Percentiles rank a stretch among this genome's conserved stretches.
Evolutionary conservation across 192 early-diverging fungal genomes (phyloP).

Genomic region (Martensiomyces pterosporus): DNA sequence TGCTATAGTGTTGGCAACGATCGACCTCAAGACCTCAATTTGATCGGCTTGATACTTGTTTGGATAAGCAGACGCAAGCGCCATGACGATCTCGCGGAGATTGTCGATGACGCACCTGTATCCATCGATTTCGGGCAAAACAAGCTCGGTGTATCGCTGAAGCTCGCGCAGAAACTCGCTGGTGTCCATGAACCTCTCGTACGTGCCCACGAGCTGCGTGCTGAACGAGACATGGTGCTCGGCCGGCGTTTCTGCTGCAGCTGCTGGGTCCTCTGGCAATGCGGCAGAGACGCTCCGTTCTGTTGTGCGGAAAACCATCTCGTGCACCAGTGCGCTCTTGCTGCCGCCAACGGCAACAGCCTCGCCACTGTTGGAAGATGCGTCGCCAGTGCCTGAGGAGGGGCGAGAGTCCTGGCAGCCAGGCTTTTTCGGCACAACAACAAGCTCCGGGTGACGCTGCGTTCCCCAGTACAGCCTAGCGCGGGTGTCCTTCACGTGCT

Average conservation of each 20-base stretch:
- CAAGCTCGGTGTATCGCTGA: constrained; percentile 48
- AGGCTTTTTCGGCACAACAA: constrained; percentile 6
- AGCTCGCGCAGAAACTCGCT: constrained; percentile 44
- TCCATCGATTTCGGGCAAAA: constrained; percentile 23
- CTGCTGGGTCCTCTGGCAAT: neutral
- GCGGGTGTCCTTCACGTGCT: constrained; percentile 27
- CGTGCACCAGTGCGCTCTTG: constrained; percentile 58
- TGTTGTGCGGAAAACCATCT: constrained; percentile 56
- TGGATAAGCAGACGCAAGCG: constrained; percentile 24
- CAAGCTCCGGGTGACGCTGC: constrained; percentile 53
- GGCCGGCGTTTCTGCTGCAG: neutral
- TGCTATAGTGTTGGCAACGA: constrained; percentile 15
- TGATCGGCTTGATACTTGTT: constrained; percentile 23
- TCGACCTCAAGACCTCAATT: constrained; percentile 21
- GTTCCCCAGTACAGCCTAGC: constrained; percentile 55
- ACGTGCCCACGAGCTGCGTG: constrained; percentile 35
- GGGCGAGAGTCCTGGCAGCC: neutral
- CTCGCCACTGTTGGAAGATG: neutral
- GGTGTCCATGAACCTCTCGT: constrained; percentile 39
- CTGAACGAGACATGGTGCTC: too few species aligned
- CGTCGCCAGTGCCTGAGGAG: neutral
- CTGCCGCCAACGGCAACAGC: constrained; percentile 44
- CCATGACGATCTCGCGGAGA: constrained; percentile 16
- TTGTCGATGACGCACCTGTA: constrained; percentile 7
- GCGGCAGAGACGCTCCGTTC: too few species aligned